Base-by-base conservation (phyloP, 306 rosid species). In the Phaseolus lunatus region DNA sequence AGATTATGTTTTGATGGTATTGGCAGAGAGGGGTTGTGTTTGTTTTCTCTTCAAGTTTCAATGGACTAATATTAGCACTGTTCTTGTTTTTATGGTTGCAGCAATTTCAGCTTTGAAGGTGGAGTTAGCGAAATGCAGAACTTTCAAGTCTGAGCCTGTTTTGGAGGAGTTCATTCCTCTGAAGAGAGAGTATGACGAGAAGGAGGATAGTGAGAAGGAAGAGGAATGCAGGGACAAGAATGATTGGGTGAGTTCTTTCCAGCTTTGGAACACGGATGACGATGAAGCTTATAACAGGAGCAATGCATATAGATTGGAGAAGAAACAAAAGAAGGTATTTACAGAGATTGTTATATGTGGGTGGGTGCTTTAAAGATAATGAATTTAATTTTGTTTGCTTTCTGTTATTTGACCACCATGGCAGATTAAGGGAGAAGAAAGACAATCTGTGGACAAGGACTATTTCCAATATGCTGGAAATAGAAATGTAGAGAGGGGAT, bases 91-190 rank as follows among this genome's bases (percentile, higher is more conserved):
- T 39, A 10, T 41, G 71, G 47, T 39, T 5, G 19, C 52, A 66
- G 71, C 71, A 11, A 66, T 66, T 66, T 41, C 71, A 41, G 71
- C 71, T 39, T 13, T 66, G 88, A 88, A 87, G 83, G 86, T 74
- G 75, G 87, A 87, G 27, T 80, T 80, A 45, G 53, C 63, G 70
- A 86, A 82, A 82, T 85, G 86, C 65, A 78, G 78, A 7, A 74
- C 15, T 5, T 73, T 66, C 1, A 78, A 79, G 23, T 20, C 66
- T 66, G 71, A 66, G 18, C 52, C 71, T 11, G 71, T 66, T 49
- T 66, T 66, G 52, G 52, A 64, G 24, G 70, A 66, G 71, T 66
- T 66, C 12, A 66, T 66, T 39, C 71, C 71, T 26, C 27, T 41
- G 33, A 66, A 66, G 52, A 66, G 20, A 22, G 52, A 41, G 31